Base-by-base conservation (phyloP, 1,284 basidiomycete genomes). In the Retiboletus flavoniger region DNA sequence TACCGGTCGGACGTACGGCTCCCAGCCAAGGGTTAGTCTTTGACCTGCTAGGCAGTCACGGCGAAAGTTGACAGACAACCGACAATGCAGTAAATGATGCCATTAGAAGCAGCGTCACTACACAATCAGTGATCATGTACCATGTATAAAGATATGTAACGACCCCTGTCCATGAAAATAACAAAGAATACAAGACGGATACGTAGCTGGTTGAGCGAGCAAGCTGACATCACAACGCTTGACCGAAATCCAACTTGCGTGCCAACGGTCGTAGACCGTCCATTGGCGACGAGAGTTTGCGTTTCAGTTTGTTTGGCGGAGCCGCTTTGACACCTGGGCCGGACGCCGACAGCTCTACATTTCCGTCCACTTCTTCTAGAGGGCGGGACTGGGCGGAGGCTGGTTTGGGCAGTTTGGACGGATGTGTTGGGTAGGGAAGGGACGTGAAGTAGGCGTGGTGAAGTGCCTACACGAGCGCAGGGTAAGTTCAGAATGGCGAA, bases 371-470 rank as follows among this genome's bases (percentile, higher is more conserved):
- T 59, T 91, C 88, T 63, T 89, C 89, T 2, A 89, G 73, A 8
- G 86, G 80, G 28, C 79, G 74, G 3, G 78, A 72, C 13, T 80
- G 71, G 16, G 14, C 68, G 74, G 63, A 61, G 24, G 77, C 78
- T 26, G 87, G 86, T 76, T 92, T 93, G 0, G 92, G 92, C 10
- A 95, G 78, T 63, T 91, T 89, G 2, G 84, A 85, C 0, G 91
- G 91, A 62, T 89, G 88, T 0, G 91, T 85, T 1, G 92, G 91
- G 60, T 86, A 84, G 3, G 93, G 93, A 7, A 85, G 72, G 13
- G 85, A 82, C 53, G 81, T 83, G 73, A 94, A 93, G 66, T 93
- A 94, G 2, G 88, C 73, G 61, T 93, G 90, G 43, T 77, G 70
- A 26, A 94, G 80, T 24, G 87, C 87, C 87, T 93, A 60, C 13